phyloP scores from a whole-genome alignment of 1,139 yeast species.

The Hemisphaericaspora xylanilytica region DNA sequence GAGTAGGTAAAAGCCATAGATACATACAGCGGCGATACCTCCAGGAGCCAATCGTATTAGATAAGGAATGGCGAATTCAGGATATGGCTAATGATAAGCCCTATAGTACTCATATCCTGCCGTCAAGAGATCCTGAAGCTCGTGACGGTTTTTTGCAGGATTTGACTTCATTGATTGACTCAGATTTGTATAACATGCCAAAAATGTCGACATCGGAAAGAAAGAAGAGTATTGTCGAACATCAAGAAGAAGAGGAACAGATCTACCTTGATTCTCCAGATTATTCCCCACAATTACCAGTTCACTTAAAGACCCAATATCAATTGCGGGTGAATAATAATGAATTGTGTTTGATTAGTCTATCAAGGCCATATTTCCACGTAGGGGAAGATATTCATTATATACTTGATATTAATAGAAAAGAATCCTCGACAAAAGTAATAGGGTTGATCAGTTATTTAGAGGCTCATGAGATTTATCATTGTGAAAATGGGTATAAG shows the following conservation, averaged over 20 bases:
- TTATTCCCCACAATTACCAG: conserved; percentile 26
- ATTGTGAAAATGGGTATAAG: conserved; percentile 17
- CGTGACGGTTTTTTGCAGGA: conserved; percentile 26
- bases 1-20: conserved; percentile 25
- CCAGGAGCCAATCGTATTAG: conserved; percentile 22
- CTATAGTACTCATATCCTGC: neutral
- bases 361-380: conserved; percentile 47
- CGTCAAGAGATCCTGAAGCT: neutral
- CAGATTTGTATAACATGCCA: conserved; percentile 37
- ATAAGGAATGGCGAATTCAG: conserved; percentile 31
- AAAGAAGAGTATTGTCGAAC: conserved; percentile 24
- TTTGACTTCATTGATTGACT: conserved; percentile 30
- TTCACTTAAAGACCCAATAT: conserved; percentile 35
- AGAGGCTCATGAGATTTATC: conserved; percentile 43
- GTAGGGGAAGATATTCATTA: conserved; percentile 50
- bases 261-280: conserved; percentile 6
- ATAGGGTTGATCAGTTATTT: conserved; percentile 36
- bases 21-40: conserved; percentile 36
- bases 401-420: conserved; percentile 22
- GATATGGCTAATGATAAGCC: conserved; percentile 4
- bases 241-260: conserved; percentile 16
- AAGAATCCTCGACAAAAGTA: conserved; percentile 24
- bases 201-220: conserved; percentile 32
- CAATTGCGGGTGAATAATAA: conserved; percentile 36
- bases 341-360: conserved; percentile 32